Evolutionary conservation across 208 protist genomes (phyloP).

Genomic region (Naegleria lovaniensis): DNA sequence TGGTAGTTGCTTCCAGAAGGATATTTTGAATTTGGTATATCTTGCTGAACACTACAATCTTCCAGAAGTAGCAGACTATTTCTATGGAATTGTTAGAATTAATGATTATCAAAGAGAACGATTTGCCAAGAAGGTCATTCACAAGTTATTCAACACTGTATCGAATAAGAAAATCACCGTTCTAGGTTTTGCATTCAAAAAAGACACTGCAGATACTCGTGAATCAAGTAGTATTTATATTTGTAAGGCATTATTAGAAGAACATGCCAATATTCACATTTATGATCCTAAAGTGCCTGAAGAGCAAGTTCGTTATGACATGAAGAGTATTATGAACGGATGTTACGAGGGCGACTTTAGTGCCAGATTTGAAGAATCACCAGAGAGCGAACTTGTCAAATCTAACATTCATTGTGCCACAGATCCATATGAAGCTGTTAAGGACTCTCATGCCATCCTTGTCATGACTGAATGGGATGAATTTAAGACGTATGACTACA

Average conservation of each 20-base stretch:
- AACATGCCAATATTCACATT: conserved; percentile 75
- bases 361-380: neutral
- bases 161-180: conserved; percentile 80
- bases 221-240: conserved; percentile 85
- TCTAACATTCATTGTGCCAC: conserved; percentile 40
- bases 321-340: conserved; percentile 56
- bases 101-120: conserved; percentile 91
- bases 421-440: conserved; percentile 62
- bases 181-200: conserved; percentile 96
- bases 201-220: conserved; percentile 90
- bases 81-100: conserved; percentile 82
- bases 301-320: conserved; percentile 56
- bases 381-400: conserved; percentile 33
- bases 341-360: conserved; percentile 37
- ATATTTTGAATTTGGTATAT: conserved; percentile 94
- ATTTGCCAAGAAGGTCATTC: conserved; percentile 76
- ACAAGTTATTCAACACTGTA: conserved; percentile 81
- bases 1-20: conserved; percentile 94
- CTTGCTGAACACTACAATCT: conserved; percentile 79
- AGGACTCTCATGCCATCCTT: conserved; percentile 73
- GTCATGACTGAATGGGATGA: conserved; percentile 96
- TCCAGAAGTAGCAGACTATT: conserved; percentile 87
- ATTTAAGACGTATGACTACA: conserved; percentile 80
- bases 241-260: conserved; percentile 66
- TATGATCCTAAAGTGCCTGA: conserved; percentile 90